These are phyloP conservation scores for Nicotiana benthamiana DNA, from an alignment of 257 asterid species.

Conservation along the genomic window DNA sequence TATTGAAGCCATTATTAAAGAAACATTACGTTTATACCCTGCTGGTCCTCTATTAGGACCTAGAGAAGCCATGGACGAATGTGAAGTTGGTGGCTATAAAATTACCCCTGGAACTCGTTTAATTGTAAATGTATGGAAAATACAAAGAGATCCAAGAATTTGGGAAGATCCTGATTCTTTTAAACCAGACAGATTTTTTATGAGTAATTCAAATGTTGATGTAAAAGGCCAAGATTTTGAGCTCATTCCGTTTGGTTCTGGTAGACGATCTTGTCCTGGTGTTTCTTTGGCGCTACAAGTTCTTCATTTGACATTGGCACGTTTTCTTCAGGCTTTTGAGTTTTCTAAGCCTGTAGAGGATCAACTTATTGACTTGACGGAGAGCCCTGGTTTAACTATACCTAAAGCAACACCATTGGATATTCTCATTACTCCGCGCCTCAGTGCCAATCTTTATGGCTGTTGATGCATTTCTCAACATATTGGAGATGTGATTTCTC, in stretches of 20 bases:
- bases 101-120: conserved; percentile 37
- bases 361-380: conserved; percentile 37
- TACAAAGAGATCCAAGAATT: conserved; percentile 38
- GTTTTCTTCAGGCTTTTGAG: conserved; percentile 40
- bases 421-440: conserved; percentile 28
- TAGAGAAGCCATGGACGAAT: conserved; percentile 25
- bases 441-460: conserved; percentile 16
- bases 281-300: conserved; percentile 19
- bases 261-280: conserved; percentile 43
- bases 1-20: conserved; percentile 48
- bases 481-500: not conserved
- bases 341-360: conserved; percentile 10
- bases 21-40: conserved; percentile 42
- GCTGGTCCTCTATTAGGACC: conserved; percentile 24
- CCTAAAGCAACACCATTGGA: conserved; percentile 36
- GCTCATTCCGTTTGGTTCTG: conserved; percentile 48
- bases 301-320: conserved; percentile 23
- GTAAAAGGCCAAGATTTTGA: conserved; percentile 33
- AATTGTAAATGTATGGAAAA: conserved; percentile 35
- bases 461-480: not conserved
- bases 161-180: conserved; percentile 42
- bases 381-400: conserved; percentile 28
- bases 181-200: conserved; percentile 44
- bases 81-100: conserved; percentile 35
- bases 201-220: conserved; percentile 24